phyloP scores from a whole-genome alignment of 306 rosid genomes.

The Citrullus amarus region DNA sequence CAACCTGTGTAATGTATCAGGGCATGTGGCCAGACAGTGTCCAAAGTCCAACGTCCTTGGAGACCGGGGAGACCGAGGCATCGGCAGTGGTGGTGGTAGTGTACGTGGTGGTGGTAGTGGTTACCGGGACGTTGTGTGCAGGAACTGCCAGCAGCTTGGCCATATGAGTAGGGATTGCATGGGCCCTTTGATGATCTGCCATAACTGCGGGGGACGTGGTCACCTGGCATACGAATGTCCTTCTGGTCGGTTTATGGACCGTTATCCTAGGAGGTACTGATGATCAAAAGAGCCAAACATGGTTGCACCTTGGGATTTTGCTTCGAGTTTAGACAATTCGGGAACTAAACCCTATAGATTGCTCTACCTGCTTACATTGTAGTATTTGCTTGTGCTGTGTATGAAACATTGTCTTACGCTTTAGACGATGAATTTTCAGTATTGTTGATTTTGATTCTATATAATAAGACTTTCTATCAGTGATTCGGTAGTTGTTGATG shows the following conservation, averaged over 20 bases:
- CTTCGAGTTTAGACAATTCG: background rate
- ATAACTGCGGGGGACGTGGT: slow-evolving; percentile 96
- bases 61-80: slow-evolving; percentile 30
- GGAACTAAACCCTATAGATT: slow-evolving; percentile 2
- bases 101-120: slow-evolving; percentile 27
- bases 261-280: slow-evolving; percentile 85
- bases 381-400: background rate
- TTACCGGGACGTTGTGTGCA: slow-evolving; percentile 66
- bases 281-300: background rate
- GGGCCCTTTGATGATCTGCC: slow-evolving; percentile 94
- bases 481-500: background rate
- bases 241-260: slow-evolving; percentile 86
- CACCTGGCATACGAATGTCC: slow-evolving; percentile 97
- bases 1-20: slow-evolving; percentile 87
- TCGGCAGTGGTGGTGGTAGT: slow-evolving; percentile 21
- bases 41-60: slow-evolving; percentile 54
- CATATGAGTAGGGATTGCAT: slow-evolving; percentile 97
- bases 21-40: slow-evolving; percentile 88
- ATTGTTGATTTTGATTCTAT: background rate
- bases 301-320: background rate
- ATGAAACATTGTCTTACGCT: background rate
- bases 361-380: background rate
- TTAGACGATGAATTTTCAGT: background rate
- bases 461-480: background rate
- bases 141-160: slow-evolving; percentile 88